These are phyloP conservation scores for Plasmodium gallinaceum DNA, from an alignment of 169 alveolate genomes.

Conservation along the genomic window DNA sequence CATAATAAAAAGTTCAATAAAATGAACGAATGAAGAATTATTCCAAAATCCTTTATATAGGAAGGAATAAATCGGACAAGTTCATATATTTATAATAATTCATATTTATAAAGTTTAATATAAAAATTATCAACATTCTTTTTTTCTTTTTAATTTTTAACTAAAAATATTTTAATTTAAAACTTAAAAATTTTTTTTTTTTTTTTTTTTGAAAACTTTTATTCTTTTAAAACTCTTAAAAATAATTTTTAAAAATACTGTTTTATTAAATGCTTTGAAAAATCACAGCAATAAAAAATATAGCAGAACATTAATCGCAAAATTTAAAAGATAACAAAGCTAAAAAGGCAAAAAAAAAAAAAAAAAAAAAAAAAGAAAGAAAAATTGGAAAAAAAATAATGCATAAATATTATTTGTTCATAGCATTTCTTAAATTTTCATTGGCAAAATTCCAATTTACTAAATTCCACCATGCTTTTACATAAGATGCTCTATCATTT, in stretches of 20 bases:
- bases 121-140: not conserved
- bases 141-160: too few species aligned
- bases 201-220: not conserved
- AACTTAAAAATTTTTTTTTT: not conserved
- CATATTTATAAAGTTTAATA: too few species aligned
- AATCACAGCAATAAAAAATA: not conserved
- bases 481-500: conserved; percentile 92
- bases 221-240: not conserved
- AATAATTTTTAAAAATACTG: not conserved
- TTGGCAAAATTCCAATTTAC: conserved; percentile 96
- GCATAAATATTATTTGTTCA: conserved; percentile 39
- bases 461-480: conserved; percentile 94
- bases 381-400: not conserved
- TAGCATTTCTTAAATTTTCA: conserved; percentile 80
- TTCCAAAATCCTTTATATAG: conserved; percentile 67
- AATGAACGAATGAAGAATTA: conserved; percentile 75
- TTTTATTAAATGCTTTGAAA: not conserved
- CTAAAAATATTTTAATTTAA: too few species aligned
- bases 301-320: not conserved
- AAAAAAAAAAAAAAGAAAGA: not conserved
- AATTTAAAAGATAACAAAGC: not conserved
- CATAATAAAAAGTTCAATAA: not conserved
- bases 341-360: not conserved
- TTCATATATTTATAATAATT: conserved; percentile 12
- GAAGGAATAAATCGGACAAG: conserved; percentile 76